Base-by-base conservation (phyloP, 1,139 yeast genomes). In the Yamadazyma atmosphaerica region DNA sequence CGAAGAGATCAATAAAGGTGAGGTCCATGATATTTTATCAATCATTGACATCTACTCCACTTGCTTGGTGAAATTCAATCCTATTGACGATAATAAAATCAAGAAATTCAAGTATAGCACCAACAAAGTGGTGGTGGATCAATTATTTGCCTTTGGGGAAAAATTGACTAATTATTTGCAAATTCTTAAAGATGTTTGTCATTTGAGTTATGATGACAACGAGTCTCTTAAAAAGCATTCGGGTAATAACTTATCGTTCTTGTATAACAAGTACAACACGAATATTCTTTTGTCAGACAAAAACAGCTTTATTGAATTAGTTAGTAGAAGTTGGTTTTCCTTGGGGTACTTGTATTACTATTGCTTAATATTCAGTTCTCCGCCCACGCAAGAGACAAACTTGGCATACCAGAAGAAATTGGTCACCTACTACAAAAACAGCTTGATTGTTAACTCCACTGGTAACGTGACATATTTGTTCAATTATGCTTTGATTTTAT, bases 301-400 rank as follows among this genome's bases (percentile, higher is more conserved):
- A 38, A 60, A 67, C 11, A 58, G 53, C 27, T 59, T 69, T 30
- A 54, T 63, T 32, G 57, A 56, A 34, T 45, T 63, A 18, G 47
- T 71, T 15, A 64, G 75, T 3, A 58, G 51, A 37, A 67, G 71
- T 4, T 70, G 76, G 76, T 61, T 47, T 41, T 47, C 72, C 2
- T 49, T 71, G 34, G 77, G 75, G 2, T 55, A 60, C 37, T 63
- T 55, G 37, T 49, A 62, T 43, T 57, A 58, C 41, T 68, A 59
- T 41, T 49, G 61, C 38, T 51, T 72, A 9, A 52, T 56, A 0
- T 30, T 19, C 25, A 55, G 56, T 42, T 60, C 57, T 36, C 55
- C 67, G 3, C 52, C 72, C 1, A 55, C 56, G 14, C 45, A 43
- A 17, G 58, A 52, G 7, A 35, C 38, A 1, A 52, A 65, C 39